Conservation (phyloP, 495 filamentous ascomycete species). For the Xylaria longipes region DNA sequence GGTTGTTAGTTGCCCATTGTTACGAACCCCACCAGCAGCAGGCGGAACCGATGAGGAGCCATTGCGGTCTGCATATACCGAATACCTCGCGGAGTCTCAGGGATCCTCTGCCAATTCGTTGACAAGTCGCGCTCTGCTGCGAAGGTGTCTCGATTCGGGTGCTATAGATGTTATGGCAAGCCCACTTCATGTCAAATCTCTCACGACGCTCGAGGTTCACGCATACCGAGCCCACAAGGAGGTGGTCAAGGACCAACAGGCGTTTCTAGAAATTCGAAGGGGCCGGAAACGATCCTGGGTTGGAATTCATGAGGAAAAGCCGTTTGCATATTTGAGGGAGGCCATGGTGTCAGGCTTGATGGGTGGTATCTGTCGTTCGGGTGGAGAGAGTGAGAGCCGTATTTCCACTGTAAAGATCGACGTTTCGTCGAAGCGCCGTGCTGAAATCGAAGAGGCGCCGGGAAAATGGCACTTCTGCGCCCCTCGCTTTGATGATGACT, state of each 20-base stretch:
- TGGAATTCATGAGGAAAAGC: constrained; percentile 82
- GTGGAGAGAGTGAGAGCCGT: constrained; percentile 54
- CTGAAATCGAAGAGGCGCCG: constrained; percentile 70
- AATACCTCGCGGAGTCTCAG: constrained; percentile 26
- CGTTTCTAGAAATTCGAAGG: constrained; percentile 68
- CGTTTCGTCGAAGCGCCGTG: constrained; percentile 62
- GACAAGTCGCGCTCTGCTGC: constrained; percentile 53
- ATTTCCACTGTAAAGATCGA: constrained; percentile 51
- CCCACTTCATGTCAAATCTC: constrained; percentile 71
- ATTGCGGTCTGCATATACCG: constrained; percentile 29
- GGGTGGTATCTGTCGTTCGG: constrained; percentile 82
- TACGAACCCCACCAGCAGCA: constrained; percentile 34
- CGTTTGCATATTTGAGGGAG: constrained; percentile 88
- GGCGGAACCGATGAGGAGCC: constrained; percentile 45
- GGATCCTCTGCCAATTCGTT: constrained; percentile 38
- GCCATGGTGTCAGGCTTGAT: constrained; percentile 88
- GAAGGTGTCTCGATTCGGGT: constrained; percentile 80
- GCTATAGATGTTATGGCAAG: constrained; percentile 83
- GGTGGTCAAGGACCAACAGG: constrained; percentile 69
- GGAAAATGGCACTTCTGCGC: constrained; percentile 87
- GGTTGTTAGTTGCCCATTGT: constrained; percentile 55
- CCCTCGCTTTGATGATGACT: constrained; percentile 86
- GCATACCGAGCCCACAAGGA: constrained; percentile 81
- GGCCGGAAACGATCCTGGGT: constrained; percentile 90
- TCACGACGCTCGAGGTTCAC: constrained; percentile 78